A percentile compares a stretch with the other conserved stretches of the same genome.
phyloP scores from a whole-genome alignment of 495 filamentous ascomycete species.

The Penicillium pancosmium region DNA sequence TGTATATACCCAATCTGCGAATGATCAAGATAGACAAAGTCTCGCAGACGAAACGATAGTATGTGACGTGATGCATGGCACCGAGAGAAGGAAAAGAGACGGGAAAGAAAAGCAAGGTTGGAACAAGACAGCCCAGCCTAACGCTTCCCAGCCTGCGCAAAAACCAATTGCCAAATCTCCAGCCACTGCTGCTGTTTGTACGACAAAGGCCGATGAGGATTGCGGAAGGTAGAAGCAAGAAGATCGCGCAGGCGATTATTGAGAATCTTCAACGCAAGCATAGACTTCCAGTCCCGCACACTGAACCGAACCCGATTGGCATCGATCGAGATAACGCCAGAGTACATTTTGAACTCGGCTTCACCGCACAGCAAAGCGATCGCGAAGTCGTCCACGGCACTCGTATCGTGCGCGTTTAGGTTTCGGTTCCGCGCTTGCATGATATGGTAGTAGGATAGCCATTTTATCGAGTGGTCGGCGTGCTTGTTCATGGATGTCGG shows the following conservation, averaged over 20 bases:
- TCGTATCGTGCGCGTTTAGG: slow-evolving; percentile 90
- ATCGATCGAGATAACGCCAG: slow-evolving; percentile 84
- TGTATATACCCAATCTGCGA: neutral
- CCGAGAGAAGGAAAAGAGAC: neutral
- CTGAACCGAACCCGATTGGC: slow-evolving; percentile 86
- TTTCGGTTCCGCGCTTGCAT: slow-evolving; percentile 83
- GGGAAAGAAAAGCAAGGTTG: neutral
- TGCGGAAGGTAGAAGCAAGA: slow-evolving; percentile 68
- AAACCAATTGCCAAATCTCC: slow-evolving; percentile 62
- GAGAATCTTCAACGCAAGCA: slow-evolving; percentile 81
- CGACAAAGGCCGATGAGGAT: slow-evolving; percentile 67
- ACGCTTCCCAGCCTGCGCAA: slow-evolving; percentile 36
- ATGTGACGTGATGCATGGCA: neutral
- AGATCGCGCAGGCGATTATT: slow-evolving; percentile 69
- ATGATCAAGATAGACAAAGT: neutral
- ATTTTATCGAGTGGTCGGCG: slow-evolving; percentile 61
- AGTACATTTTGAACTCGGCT: slow-evolving; percentile 81
- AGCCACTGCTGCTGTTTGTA: slow-evolving; percentile 75
- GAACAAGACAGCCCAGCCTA: neutral
- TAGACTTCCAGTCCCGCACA: slow-evolving; percentile 85
- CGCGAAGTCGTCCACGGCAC: slow-evolving; percentile 75
- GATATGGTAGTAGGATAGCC: slow-evolving; percentile 92
- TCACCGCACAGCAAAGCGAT: slow-evolving; percentile 86
- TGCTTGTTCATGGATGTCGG: slow-evolving; percentile 85
- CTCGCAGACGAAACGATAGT: neutral